Percentiles rank a stretch among this genome's conserved stretches.
Conservation (phyloP, 2,329 filamentous ascomycete species). For the Fusarium sp. region DNA sequence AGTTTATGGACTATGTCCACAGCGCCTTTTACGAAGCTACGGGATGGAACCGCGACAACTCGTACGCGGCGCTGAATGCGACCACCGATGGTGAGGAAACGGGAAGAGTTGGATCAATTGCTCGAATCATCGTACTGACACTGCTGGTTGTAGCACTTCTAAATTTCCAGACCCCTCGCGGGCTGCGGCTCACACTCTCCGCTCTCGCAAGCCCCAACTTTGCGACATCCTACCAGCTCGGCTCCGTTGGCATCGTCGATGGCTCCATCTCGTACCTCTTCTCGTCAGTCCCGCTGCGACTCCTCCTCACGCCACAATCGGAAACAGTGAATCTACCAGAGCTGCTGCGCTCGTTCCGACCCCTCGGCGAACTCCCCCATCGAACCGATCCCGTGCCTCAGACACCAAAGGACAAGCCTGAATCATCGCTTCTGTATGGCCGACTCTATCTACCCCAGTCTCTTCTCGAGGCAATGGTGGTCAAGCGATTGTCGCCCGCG, state of each 20-base stretch:
- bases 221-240: constrained; percentile 92
- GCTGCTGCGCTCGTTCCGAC: constrained; percentile 85
- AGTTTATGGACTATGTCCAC: constrained; percentile 98
- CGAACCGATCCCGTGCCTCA: constrained; percentile 43
- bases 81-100: constrained; percentile 77
- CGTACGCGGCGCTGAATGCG: constrained; percentile 86
- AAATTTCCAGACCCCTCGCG: constrained; percentile 87
- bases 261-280: constrained; percentile 98
- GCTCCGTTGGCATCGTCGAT: constrained; percentile 90
- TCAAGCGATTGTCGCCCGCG: constrained; percentile 81
- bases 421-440: constrained; percentile 77
- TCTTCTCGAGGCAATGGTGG: constrained; percentile 86
- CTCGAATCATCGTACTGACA: constrained; percentile 35
- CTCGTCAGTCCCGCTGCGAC: constrained; percentile 82
- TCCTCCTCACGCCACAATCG: constrained; percentile 75
- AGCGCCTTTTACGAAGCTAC: constrained; percentile 88
- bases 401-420: constrained; percentile 47
- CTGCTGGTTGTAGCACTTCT: constrained; percentile 73
- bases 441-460: constrained; percentile 86
- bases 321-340: constrained; percentile 80
- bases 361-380: constrained; percentile 72
- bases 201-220: constrained; percentile 94
- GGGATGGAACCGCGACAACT: constrained; percentile 92
- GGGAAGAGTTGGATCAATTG: neutral
- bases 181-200: constrained; percentile 87